Percentiles rank a stretch among this genome's conserved stretches.
These are phyloP conservation scores for Argentina anserina DNA, from an alignment of 306 rosid genomes.

Conservation along the genomic window DNA sequence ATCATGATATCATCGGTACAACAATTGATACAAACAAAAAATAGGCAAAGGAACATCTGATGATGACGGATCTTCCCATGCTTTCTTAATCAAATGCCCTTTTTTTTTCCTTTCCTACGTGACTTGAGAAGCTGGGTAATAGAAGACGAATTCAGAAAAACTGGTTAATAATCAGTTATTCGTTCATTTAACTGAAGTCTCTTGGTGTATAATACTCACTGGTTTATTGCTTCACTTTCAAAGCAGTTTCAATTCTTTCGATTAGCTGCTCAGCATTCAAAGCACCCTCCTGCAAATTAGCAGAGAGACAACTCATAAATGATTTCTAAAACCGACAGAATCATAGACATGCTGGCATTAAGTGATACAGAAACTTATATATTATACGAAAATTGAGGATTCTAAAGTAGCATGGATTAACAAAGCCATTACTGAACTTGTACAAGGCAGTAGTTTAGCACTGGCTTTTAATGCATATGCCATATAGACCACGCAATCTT, in stretches of 20 bases:
- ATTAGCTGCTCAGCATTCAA: conserved; percentile 63
- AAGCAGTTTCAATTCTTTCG: conserved; percentile 61
- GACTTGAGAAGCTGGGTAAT: neutral
- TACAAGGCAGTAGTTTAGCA: neutral
- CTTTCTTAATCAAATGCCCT: neutral
- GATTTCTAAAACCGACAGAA: neutral
- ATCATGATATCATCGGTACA: neutral
- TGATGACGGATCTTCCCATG: neutral
- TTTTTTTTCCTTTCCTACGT: neutral
- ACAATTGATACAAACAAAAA: neutral
- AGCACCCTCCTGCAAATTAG: conserved; percentile 80
- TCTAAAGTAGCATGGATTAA: neutral
- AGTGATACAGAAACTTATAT: neutral
- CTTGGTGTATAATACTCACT: conserved; percentile 26
- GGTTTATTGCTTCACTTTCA: conserved; percentile 59
- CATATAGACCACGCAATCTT: neutral
- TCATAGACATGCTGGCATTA: neutral
- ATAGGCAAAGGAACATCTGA: neutral
- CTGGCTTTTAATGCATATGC: neutral
- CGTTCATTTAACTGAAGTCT: neutral
- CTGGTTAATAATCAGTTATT: neutral
- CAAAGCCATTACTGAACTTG: neutral
- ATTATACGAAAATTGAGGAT: too few relatives aligned
- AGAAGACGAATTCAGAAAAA: neutral
- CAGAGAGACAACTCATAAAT: neutral